phyloP scores from a whole-genome alignment of 495 filamentous ascomycete genomes.

The Aspergillus conjunctus region DNA sequence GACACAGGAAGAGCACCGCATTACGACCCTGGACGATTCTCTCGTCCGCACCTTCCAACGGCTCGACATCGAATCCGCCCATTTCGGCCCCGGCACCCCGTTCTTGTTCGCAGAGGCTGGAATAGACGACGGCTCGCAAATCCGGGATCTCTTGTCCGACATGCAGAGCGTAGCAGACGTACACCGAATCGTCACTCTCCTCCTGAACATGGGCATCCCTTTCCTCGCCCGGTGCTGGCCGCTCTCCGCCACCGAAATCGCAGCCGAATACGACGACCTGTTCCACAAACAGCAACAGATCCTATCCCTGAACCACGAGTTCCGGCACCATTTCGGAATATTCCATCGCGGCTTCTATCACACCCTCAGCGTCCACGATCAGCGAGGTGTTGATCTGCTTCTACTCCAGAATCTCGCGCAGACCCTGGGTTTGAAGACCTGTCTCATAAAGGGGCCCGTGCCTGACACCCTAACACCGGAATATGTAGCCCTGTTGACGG shows the following conservation, averaged over 20 bases:
- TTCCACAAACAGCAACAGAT: conserved; percentile 18
- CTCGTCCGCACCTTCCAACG: conserved; percentile 19
- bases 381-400: conserved; percentile 12
- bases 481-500: conserved; percentile 11
- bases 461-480: conserved; percentile 10
- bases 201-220: conserved; percentile 20
- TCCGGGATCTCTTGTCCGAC: background rate
- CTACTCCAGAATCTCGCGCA: conserved; percentile 17
- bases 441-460: conserved; percentile 17
- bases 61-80: conserved; percentile 23
- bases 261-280: conserved; percentile 14
- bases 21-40: conserved; percentile 6
- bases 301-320: conserved; percentile 9
- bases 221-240: conserved; percentile 26
- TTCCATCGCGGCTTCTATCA: background rate
- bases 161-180: conserved; percentile 2
- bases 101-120: conserved; percentile 12
- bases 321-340: background rate
- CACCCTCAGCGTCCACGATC: background rate
- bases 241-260: conserved; percentile 18
- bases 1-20: conserved; percentile 4
- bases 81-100: conserved; percentile 17
- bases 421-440: conserved; percentile 20
- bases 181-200: conserved; percentile 8
- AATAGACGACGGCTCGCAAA: background rate